Evolutionary conservation across 176 grass and related monocot genomes (phyloP), one percentile per base, ranked within the genome.

Genomic region (Chloris gayana): DNA sequence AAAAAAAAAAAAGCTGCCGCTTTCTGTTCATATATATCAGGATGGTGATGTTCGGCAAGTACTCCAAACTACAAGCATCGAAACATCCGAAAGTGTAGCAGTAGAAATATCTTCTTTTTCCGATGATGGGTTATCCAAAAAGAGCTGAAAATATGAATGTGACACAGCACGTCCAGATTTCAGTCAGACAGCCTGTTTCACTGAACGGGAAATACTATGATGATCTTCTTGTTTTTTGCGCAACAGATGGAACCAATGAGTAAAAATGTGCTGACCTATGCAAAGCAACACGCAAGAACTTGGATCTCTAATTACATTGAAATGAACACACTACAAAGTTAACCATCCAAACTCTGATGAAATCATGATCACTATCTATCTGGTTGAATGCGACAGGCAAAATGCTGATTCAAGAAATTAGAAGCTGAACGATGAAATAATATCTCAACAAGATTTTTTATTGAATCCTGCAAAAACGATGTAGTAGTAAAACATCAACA

Each of bases 31-130:
- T 64, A 63, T 56, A 63, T 67, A 83, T 37, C 58, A 78, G 67
- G 58, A 62, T 18, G 38, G 27, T 78, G 80, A 88, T 83, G 21
- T 66, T 31, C 58, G 31, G 69, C 15, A 86, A 53, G 12, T 64
- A n/a, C 38, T 26, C 51, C 27, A 24, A 39, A 31, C 6, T 50
- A 51, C n/a, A 12, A 54, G 14, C 22, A 61, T 77, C n/a, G 56
- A 59, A 59, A 50, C 15, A 54, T 14, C 56, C 12, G 30, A 14
- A 14, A 18, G 15, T 19, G 17, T 7, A 37, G 1, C 32, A 6
- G 56, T 68, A 77, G 11, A 80, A 83, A 73, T 79, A 83, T 87
- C 66, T 12, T 77, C 22, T 54, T 58, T 21, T 42, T 49, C 18
- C 29, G 7, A 5, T 13, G 39, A 21, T 17, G 37, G 13, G 47